Percentiles rank a stretch among this genome's conserved stretches.
These are phyloP conservation scores for Fusarium piperis DNA, from an alignment of 2,329 filamentous ascomycete genomes.

Conservation along the genomic window DNA sequence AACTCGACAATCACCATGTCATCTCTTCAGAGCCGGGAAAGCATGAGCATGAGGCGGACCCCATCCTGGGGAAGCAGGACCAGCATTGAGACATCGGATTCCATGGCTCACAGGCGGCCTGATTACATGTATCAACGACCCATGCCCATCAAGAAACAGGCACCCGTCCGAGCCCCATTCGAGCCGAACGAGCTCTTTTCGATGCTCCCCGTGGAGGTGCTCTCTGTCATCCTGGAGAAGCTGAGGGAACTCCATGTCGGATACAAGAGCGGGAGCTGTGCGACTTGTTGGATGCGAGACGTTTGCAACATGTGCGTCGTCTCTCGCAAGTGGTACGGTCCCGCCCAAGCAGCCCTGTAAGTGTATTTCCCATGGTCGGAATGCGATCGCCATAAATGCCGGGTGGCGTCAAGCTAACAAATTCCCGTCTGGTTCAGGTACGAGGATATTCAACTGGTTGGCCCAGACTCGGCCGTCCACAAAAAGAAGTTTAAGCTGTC, in stretches of 20 bases:
- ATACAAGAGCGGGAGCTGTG: constrained; percentile 61
- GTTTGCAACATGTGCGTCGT: constrained; percentile 60
- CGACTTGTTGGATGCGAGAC: constrained; percentile 74
- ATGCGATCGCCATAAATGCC: not conserved
- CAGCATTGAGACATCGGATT: constrained; percentile 54
- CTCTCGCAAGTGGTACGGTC: constrained; percentile 62
- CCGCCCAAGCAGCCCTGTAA: constrained; percentile 62
- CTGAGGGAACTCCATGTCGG: constrained; percentile 63
- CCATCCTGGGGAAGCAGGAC: constrained; percentile 50
- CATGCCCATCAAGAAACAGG: constrained; percentile 32
- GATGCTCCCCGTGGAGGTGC: constrained; percentile 66
- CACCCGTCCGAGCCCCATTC: constrained; percentile 41
- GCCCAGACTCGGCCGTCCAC: constrained; percentile 63
- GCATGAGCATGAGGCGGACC: constrained; percentile 38
- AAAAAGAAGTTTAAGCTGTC: constrained; percentile 67
- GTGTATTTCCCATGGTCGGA: constrained; percentile 32
- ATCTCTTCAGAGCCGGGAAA: constrained; percentile 45
- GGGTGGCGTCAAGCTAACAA: constrained; percentile 22
- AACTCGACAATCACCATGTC: constrained; percentile 40
- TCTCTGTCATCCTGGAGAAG: constrained; percentile 64
- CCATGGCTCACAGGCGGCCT: constrained; percentile 34
- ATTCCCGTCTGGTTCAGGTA: constrained; percentile 54
- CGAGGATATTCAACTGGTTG: constrained; percentile 66
- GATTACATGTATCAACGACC: constrained; percentile 37
- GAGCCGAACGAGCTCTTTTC: constrained; percentile 63